These are phyloP conservation scores for Wallacemonas collosoma DNA, from an alignment of 208 protist genomes.

Conservation along the genomic window DNA sequence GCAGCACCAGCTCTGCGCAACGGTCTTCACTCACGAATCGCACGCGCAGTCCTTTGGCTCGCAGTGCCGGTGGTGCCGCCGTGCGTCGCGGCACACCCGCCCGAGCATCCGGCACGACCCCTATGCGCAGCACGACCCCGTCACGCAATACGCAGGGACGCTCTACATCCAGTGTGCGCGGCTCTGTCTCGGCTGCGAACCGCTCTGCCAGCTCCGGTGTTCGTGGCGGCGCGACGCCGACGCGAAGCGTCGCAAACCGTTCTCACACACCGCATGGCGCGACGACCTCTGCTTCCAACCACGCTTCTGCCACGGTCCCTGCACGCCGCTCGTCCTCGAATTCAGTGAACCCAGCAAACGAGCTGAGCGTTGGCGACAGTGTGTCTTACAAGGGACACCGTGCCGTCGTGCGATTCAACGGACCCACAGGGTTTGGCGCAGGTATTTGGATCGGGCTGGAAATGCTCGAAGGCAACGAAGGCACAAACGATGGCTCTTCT, in stretches of 20 bases:
- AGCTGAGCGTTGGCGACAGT: constrained; percentile 70
- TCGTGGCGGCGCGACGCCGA: constrained; percentile 20
- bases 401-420: constrained; percentile 86
- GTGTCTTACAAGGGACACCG: constrained; percentile 87
- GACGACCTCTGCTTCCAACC: neutral
- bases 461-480: constrained; percentile 90
- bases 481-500: constrained; percentile 88
- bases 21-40: constrained; percentile 46
- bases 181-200: constrained; percentile 2
- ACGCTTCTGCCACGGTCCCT: neutral
- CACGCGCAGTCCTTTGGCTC: constrained; percentile 72
- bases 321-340: constrained; percentile 10
- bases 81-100: constrained; percentile 84
- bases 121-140: constrained; percentile 44
- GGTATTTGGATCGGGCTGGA: constrained; percentile 91
- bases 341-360: constrained; percentile 59
- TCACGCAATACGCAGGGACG: constrained; percentile 27
- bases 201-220: constrained; percentile 7
- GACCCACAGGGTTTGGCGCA: constrained; percentile 78
- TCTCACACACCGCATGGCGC: constrained; percentile 27
- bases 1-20: constrained; percentile 40
- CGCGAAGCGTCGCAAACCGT: constrained; percentile 30
- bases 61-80: constrained; percentile 69
- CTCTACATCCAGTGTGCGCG: constrained; percentile 18
- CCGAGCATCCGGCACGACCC: constrained; percentile 59